These are phyloP conservation scores for Sporisorium scitamineum DNA, from an alignment of 1,284 basidiomycete genomes.

Conservation along the genomic window DNA sequence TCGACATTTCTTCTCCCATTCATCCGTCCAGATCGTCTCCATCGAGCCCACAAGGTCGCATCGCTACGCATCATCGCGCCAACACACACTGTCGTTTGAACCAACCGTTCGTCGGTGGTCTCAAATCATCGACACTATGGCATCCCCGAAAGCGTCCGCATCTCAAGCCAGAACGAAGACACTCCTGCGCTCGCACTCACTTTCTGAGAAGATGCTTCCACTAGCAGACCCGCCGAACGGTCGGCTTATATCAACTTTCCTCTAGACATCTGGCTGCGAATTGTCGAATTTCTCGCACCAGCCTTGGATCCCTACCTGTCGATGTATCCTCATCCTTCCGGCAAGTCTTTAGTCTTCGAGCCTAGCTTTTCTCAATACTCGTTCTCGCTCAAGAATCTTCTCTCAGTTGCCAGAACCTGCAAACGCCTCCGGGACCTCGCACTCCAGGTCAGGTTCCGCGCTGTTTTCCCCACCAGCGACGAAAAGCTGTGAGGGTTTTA, in stretches of 20 bases:
- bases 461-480: background rate
- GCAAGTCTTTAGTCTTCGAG: background rate
- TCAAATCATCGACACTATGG: background rate
- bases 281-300: background rate
- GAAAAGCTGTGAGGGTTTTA: background rate
- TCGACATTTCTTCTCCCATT: too few relatives aligned
- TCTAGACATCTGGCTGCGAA: background rate
- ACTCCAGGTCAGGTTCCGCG: background rate
- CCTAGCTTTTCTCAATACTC: background rate
- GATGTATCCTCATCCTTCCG: background rate
- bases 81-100: background rate
- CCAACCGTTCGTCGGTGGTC: background rate
- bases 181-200: background rate
- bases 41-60: background rate
- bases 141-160: background rate
- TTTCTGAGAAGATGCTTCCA: background rate
- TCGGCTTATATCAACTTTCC: background rate
- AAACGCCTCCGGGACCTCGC: background rate
- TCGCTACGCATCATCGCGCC: background rate
- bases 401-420: background rate
- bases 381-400: background rate
- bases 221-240: background rate
- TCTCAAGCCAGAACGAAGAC: background rate
- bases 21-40: background rate
- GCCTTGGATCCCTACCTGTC: background rate